Base-by-base conservation (phyloP, 495 filamentous ascomycete species). In the Hypoxylon crocopeplum region DNA sequence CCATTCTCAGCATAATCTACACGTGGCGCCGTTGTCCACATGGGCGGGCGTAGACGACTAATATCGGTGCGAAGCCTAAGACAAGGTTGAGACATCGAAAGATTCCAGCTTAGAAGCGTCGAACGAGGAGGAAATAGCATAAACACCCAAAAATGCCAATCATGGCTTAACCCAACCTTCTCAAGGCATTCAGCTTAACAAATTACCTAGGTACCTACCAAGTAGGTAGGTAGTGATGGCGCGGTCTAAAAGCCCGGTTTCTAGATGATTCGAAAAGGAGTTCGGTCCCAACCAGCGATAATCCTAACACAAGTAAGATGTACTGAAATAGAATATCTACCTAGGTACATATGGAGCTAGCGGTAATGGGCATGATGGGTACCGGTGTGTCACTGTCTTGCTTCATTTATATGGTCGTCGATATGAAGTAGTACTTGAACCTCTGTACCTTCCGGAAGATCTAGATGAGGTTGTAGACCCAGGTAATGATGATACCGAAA, bases 81-180 rank as follows among this genome's bases (percentile, higher is more conserved):
- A 66, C 62, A 69, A 37, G 25, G 21, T 25, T 63, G 51, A 66
- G 66, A 69, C 55, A 66, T 60, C 54, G 50, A 54, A 59, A 62
- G 53, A 38, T n/a, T 54, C 32, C 46, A 8, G 16, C 21, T 25
- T 46, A 24, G 33, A 29, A 29, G 39, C 32, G 8, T n/a, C n/a
- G n/a, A n/a, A n/a, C n/a, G 19, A 21, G 24, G 25, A 1, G 25
- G 17, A 41, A 34, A 39, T 29, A 46, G 32, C 30, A 15, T 13
- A 10, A 33, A 20, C 19, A 30, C 36, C 8, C 32, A 12, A 29
- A 32, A 20, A n/a, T 24, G 25, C 17, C 15, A 21, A n/a, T 17
- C 20, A 36, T 15, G 16, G 37, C 36, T 36, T 30, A 48, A 24
- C n/a, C 15, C 12, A 37, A 56, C 22, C 11, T 22, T 22, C 17